phyloP scores from a whole-genome alignment of 2,329 filamentous ascomycete genomes.

The Penicillium olsonii region DNA sequence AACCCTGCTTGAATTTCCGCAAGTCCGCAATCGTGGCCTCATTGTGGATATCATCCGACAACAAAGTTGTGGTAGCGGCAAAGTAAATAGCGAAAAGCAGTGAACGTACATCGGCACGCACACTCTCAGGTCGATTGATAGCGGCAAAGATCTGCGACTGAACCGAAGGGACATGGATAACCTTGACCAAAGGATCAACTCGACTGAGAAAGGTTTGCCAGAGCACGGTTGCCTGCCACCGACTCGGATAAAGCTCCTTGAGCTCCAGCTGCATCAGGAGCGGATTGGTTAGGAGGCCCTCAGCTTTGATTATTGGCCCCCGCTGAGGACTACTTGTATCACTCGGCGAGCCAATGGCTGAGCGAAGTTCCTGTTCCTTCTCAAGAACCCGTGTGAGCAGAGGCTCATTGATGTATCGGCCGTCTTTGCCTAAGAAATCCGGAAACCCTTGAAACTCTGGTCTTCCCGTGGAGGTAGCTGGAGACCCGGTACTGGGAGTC shows the following conservation, averaged over 20 bases:
- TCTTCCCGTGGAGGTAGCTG: neutral
- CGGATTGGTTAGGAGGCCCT: conserved; percentile 27
- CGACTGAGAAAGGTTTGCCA: conserved; percentile 32
- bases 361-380: conserved; percentile 30
- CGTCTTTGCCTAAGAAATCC: conserved; percentile 27
- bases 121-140: conserved; percentile 25
- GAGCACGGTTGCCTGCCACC: conserved; percentile 27
- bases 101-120: conserved; percentile 21
- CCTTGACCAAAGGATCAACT: conserved; percentile 31
- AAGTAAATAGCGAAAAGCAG: conserved; percentile 34
- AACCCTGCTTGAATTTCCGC: conserved; percentile 24
- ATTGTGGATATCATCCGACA: conserved; percentile 19
- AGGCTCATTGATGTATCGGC: conserved; percentile 33
- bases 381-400: conserved; percentile 29
- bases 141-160: conserved; percentile 30
- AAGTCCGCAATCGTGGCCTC: conserved; percentile 15
- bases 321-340: conserved; percentile 7
- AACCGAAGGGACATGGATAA: conserved; percentile 32
- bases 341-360: conserved; percentile 19
- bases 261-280: conserved; percentile 13
- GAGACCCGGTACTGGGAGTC: neutral
- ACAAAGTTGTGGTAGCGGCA: conserved; percentile 22
- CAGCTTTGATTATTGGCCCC: conserved; percentile 17
- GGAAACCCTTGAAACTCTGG: conserved; percentile 12
- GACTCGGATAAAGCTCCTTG: conserved; percentile 19